Percentiles rank a stretch among this genome's conserved stretches.
Conservation (phyloP, 257 asterid species). For the Verbena officinalis region DNA sequence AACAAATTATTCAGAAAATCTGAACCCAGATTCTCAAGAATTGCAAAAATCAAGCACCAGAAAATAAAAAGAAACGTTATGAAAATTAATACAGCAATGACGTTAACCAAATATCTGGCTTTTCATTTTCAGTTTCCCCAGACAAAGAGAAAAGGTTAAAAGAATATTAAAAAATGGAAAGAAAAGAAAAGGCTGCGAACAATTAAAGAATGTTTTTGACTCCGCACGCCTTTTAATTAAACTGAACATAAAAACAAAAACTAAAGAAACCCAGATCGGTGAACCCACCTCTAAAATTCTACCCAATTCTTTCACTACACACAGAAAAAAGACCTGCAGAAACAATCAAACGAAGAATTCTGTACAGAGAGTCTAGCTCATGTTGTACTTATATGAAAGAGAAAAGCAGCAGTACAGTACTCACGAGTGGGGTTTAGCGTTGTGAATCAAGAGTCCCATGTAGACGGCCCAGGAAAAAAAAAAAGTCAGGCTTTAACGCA, state of each 20-base stretch:
- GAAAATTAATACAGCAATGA: neutral
- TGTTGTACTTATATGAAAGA: neutral
- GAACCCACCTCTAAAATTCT: conserved; percentile 39
- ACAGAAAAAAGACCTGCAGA: neutral
- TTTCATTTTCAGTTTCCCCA: conserved; percentile 28
- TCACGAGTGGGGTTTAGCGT: conserved; percentile 27
- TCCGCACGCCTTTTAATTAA: conserved; percentile 21
- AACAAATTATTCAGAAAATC: neutral
- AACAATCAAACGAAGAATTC: neutral
- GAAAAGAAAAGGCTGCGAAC: conserved; percentile 19
- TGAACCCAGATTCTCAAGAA: conserved; percentile 28
- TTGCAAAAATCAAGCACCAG: conserved; percentile 17
- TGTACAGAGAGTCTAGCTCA: no score
- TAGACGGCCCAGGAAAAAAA: conserved; percentile 7
- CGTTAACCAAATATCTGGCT: conserved; percentile 24
- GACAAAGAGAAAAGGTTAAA: conserved; percentile 27
- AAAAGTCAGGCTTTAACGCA: conserved; percentile 25
- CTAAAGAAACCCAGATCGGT: conserved; percentile 3
- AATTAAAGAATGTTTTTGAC: conserved; percentile 39
- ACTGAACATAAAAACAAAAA: neutral
- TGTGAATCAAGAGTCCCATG: conserved; percentile 21
- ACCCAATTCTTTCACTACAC: neutral
- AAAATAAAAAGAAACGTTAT: neutral
- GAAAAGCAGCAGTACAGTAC: conserved; percentile 13
- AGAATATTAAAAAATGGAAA: neutral